phyloP scores from a whole-genome alignment of 768 basidiomycete species.

The Mycena epipterygia region DNA sequence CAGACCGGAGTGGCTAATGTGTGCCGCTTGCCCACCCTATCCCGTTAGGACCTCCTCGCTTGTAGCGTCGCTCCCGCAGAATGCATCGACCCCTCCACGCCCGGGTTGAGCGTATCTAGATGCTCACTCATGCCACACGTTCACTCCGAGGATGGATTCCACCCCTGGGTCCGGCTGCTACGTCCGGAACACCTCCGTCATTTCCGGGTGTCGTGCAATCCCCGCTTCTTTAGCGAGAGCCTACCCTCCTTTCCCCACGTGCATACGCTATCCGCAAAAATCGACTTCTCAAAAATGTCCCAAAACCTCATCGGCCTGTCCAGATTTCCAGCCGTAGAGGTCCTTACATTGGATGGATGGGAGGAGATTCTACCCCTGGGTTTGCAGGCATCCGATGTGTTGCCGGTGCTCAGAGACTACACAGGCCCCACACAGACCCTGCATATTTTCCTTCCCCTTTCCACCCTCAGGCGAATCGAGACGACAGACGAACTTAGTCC shows the following conservation, averaged over 20 bases:
- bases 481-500: too few relatives aligned
- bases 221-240: not conserved
- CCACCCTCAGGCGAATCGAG: too few relatives aligned
- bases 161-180: not conserved
- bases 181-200: not conserved
- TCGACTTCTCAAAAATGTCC: not conserved
- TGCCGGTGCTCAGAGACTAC: not conserved
- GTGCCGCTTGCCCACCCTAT: not conserved
- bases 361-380: not conserved
- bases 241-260: not conserved
- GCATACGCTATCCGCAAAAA: not conserved
- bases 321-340: not conserved
- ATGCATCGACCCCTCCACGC: not conserved
- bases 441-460: not conserved
- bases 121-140: not conserved
- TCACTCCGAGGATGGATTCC: not conserved
- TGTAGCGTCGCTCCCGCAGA: not conserved
- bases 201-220: not conserved
- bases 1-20: not conserved
- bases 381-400: not conserved
- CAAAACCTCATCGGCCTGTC: not conserved
- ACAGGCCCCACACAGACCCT: not conserved
- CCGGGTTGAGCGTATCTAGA: not conserved
- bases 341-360: not conserved
- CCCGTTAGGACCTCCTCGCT: not conserved